These are phyloP conservation scores for Ceratocystis albifundus DNA, from an alignment of 2,329 filamentous ascomycete species.

Conservation along the genomic window DNA sequence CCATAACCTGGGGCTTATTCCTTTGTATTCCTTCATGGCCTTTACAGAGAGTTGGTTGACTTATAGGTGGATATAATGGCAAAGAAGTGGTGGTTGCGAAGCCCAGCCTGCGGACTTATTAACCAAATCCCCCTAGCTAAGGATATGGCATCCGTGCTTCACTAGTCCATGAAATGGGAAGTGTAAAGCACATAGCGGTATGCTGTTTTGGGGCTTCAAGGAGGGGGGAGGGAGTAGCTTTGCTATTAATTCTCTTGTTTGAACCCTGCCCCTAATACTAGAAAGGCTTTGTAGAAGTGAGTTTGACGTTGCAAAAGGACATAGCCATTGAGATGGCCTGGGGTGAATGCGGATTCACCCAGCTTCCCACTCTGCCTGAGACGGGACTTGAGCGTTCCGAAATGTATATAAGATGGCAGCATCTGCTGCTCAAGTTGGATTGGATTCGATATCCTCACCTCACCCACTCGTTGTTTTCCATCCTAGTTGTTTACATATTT, in stretches of 20 bases:
- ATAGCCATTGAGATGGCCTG: neutral
- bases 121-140: neutral
- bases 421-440: neutral
- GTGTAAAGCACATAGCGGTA: neutral
- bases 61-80: neutral
- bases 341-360: neutral
- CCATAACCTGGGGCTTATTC: neutral
- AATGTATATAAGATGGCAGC: neutral
- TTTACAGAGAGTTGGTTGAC: neutral
- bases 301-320: neutral
- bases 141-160: neutral
- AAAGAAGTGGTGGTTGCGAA: neutral
- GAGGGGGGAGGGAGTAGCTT: neutral
- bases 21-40: neutral
- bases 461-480: neutral
- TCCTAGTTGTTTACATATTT: neutral
- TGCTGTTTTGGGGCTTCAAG: neutral
- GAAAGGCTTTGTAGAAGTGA: neutral
- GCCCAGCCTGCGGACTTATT: neutral
- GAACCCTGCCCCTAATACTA: neutral
- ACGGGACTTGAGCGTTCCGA: neutral
- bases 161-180: neutral
- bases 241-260: neutral
- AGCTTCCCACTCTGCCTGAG: neutral
- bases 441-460: conserved; percentile 2